These are phyloP conservation scores for Arabis hirsuta DNA, from an alignment of 345 rosid species.

Conservation along the genomic window DNA sequence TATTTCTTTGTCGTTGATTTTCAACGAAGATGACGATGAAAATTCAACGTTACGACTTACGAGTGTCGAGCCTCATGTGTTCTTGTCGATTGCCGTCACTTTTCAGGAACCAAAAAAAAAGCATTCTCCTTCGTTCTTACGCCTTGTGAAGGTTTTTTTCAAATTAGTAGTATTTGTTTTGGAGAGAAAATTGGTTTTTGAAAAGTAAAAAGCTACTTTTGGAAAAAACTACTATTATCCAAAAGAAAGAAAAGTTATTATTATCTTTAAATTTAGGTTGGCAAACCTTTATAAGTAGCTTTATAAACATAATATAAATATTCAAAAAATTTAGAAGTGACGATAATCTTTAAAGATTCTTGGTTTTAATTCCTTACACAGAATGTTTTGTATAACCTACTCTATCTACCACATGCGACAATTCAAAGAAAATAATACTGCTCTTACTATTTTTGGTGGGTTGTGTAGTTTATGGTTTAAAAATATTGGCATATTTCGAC, in stretches of 20 bases:
- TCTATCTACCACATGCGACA: constrained; percentile 16
- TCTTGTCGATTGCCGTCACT: constrained; percentile 35
- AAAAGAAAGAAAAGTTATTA: too few species aligned
- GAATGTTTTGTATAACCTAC: background rate
- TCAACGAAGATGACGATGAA: constrained; percentile 36
- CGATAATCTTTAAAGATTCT: background rate
- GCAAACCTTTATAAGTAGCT: constrained; percentile 23
- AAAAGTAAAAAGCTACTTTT: constrained; percentile 30
- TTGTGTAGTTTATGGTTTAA: background rate
- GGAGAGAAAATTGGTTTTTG: background rate
- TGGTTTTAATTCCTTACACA: background rate
- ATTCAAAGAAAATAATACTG: background rate
- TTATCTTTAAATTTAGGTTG: constrained; percentile 12
- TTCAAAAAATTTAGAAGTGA: background rate
- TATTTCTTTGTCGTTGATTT: constrained; percentile 32
- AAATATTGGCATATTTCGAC: background rate
- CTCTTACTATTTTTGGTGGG: background rate
- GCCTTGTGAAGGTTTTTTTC: background rate
- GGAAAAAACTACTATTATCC: too few species aligned
- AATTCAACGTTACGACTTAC: constrained; percentile 28
- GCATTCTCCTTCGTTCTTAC: constrained; percentile 7
- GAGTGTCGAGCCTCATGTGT: background rate
- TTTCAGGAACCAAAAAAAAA: background rate
- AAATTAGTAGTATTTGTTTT: too few species aligned
- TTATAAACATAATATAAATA: background rate